Percentiles rank a stretch among this genome's conserved stretches.
Conservation (phyloP, 495 filamentous ascomycete genomes). For the Aspergillus conjunctus region DNA sequence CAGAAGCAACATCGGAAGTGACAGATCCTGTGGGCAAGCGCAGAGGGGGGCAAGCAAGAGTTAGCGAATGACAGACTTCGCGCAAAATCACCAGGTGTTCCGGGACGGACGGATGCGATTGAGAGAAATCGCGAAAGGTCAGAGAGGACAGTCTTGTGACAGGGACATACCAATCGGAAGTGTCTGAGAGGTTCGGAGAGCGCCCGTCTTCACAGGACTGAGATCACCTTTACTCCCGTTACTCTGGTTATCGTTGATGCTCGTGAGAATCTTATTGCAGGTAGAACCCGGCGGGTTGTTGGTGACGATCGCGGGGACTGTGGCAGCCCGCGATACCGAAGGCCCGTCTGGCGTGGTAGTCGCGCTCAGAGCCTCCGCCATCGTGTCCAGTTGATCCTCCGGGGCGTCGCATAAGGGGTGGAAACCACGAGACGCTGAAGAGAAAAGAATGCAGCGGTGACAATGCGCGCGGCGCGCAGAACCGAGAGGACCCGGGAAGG, state of each 20-base stretch:
- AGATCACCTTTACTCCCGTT: slow-evolving; percentile 10
- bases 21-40: slow-evolving; percentile 29
- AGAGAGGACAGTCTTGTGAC: slow-evolving; percentile 17
- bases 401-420: slow-evolving; percentile 25
- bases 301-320: slow-evolving; percentile 30
- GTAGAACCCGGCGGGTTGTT: slow-evolving; percentile 18
- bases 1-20: slow-evolving; percentile 40
- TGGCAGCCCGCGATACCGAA: slow-evolving; percentile 25
- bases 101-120: slow-evolving; percentile 10
- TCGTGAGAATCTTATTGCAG: background rate
- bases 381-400: slow-evolving; percentile 24
- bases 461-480: no score
- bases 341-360: slow-evolving; percentile 26
- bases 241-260: slow-evolving; percentile 2
- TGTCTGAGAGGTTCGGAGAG: slow-evolving; percentile 25
- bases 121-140: slow-evolving; percentile 6
- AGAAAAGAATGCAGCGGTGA: background rate
- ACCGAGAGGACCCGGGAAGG: background rate
- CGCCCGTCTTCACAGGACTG: slow-evolving; percentile 18
- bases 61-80: slow-evolving; percentile 15
- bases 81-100: slow-evolving; percentile 16
- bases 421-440: background rate
- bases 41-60: slow-evolving; percentile 7
- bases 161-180: slow-evolving; percentile 31
- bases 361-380: slow-evolving; percentile 35